Evolutionary conservation across 768 basidiomycete genomes (phyloP).

Genomic region (Calvatia gigantea): DNA sequence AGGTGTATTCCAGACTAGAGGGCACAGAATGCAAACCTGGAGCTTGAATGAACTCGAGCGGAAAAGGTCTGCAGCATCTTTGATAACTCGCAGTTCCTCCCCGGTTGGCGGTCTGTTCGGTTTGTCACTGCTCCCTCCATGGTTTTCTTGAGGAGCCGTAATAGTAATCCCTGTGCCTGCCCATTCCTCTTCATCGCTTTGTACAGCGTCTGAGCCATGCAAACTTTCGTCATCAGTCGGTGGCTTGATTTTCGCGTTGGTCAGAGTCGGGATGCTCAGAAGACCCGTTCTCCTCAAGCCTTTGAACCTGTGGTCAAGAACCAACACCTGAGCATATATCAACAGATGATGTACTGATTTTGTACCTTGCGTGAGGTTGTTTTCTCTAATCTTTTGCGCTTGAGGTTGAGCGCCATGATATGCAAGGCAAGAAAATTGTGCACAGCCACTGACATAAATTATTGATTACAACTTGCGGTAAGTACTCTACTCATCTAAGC

Average conservation of each 20-base stretch:
- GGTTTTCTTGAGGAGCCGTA: neutral
- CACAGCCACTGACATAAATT: slow-evolving; percentile 11
- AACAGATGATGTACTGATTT: neutral
- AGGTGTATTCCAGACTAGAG: neutral
- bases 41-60: slow-evolving; percentile 81
- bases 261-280: slow-evolving; percentile 8
- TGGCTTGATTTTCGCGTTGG: slow-evolving; percentile 7
- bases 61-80: slow-evolving; percentile 72
- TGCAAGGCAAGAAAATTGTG: slow-evolving; percentile 9
- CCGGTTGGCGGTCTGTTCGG: slow-evolving; percentile 59
- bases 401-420: slow-evolving; percentile 20
- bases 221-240: slow-evolving; percentile 3
- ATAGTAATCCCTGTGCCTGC: neutral
- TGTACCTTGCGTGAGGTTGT: slow-evolving; percentile 18
- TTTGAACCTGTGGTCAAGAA: slow-evolving; percentile 5
- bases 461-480: neutral
- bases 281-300: slow-evolving; percentile 1
- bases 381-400: slow-evolving; percentile 21
- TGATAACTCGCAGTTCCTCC: slow-evolving; percentile 66
- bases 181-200: slow-evolving; percentile 13
- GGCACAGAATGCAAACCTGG: slow-evolving; percentile 48
- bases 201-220: neutral
- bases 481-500: neutral
- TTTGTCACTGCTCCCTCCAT: slow-evolving; percentile 21
- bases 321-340: neutral